Base-by-base conservation (phyloP, 1,284 basidiomycete genomes). In the Ustilago bromivora region DNA sequence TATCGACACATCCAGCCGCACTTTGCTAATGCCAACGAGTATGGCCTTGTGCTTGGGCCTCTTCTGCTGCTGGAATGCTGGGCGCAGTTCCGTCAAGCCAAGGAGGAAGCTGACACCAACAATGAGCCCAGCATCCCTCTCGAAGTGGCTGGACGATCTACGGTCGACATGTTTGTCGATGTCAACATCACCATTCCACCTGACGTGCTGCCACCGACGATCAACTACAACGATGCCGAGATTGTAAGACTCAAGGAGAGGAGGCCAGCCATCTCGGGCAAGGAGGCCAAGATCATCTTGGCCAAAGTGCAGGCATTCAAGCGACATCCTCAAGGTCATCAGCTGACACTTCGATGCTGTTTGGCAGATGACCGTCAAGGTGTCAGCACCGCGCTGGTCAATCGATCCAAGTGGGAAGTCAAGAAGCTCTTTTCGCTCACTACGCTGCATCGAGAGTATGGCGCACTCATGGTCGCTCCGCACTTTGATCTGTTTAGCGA, bases 371-470 rank as follows among this genome's bases (percentile, higher is more conserved):
- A 89, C 64, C 82, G 85, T 46, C 80, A 83, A 49, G 79, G 81
- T 32, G 63, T 86, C 72, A 66, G 77, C 85, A 66, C 82, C 36
- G 36, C 80, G 59, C 62, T 90, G 38, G 88, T 89, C 49, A 88
- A 91, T 12, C 89, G 90, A 56, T 90, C 91, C 0, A 88, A 89
- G 57, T 97, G 95, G 93, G 87, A 88, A 55, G 74, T 98, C 51
- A 90, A 89, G 78, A 96, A 94, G 85, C 90, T 96, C 17, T 90
- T 95, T 73, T 93, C 93, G 93, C 88, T 99, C 78, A 93, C 92
- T 68, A 99, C 97, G 0, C 89, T 96, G 28, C 91, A 95, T 81
- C 92, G 97, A 60, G 97, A 99, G 88, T 99, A 93, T 85, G 92
- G 91, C 7, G 95, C 96, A 2, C 89, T 99, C 12, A 89, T 92